Evolutionary conservation across 2,329 filamentous ascomycete genomes (phyloP), one percentile per base, ranked within the genome.

Genomic region (Penicillium crustosum): DNA sequence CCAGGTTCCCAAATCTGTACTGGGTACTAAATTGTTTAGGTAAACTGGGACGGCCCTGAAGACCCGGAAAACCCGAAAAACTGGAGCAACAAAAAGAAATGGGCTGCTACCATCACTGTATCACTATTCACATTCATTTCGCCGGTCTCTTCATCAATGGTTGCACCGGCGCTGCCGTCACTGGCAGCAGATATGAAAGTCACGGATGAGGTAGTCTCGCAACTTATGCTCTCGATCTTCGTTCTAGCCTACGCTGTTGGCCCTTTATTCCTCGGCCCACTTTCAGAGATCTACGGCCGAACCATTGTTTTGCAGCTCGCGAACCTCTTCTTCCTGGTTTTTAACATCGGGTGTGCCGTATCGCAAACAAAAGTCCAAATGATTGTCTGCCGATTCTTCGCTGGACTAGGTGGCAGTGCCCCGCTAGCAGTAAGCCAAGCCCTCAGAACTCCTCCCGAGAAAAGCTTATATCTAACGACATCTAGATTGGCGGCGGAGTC

Each of bases 141-240:
- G 2, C 85, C 86, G 0, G 83, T 89, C 27, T 84, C 85, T 2
- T 86, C 83, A 5, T 83, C 83, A 36, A 87, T 88, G 81, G 69
- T 83, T 3, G 78, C 82, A 0, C 82, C 82, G 0, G 81, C 78
- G 0, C 65, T 89, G 39, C 68, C 70, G 10, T 69, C 76, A 3
- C 83, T 89, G 48, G 77, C 79, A n/a, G 64, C 66, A 2, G 83
- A 87, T 29, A 77, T 88, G 36, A 60, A 80, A 55, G 83, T 87
- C 42, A 70, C 73, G 0, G 76, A 76, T 48, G 67, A 73, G 36
- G 75, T 82, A 29, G 70, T 78, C 42, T 71, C 73, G 3, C 66
- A 83, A 61, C 73, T 84, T 3, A 77, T 78, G 41, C 76, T 87
- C 68, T 84, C 82, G 2, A 78, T 84, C 48, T 85, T 84, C 61